A percentile compares a stretch with the other conserved stretches of the same genome.
phyloP scores from a whole-genome alignment of 2,329 filamentous ascomycete genomes.

The Mollisiaceae sp. region DNA sequence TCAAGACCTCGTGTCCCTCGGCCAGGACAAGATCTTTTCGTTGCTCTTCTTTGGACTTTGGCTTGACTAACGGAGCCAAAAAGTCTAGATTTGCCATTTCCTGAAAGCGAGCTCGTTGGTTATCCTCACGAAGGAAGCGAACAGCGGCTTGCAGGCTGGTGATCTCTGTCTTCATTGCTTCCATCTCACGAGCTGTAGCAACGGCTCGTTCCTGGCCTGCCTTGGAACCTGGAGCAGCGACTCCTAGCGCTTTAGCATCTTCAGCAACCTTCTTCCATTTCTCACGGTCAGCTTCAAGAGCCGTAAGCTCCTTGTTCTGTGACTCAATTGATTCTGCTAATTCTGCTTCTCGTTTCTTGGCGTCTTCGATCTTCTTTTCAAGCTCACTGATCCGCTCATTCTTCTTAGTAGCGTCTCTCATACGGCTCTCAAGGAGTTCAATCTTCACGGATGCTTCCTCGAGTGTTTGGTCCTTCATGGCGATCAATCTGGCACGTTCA shows the following conservation, averaged over 20 bases:
- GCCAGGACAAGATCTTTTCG: slow-evolving; percentile 57
- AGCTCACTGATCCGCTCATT: slow-evolving; percentile 70
- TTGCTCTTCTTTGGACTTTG: slow-evolving; percentile 51
- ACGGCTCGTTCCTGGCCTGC: slow-evolving; percentile 70
- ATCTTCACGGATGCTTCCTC: slow-evolving; percentile 92
- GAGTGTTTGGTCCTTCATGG: slow-evolving; percentile 78
- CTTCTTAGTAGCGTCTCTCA: slow-evolving; percentile 83
- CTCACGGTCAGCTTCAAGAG: slow-evolving; percentile 68
- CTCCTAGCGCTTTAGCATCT: slow-evolving; percentile 61
- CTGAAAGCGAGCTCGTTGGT: slow-evolving; percentile 61
- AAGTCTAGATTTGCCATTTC: slow-evolving; percentile 64
- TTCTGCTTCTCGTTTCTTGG: slow-evolving; percentile 55
- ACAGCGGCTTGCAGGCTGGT: slow-evolving; percentile 67
- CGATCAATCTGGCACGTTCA: slow-evolving; percentile 74
- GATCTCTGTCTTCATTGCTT: slow-evolving; percentile 72
- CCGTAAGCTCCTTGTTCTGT: slow-evolving; percentile 69
- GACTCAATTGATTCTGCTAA: slow-evolving; percentile 69
- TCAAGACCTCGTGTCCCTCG: slow-evolving; percentile 68
- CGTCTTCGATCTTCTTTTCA: slow-evolving; percentile 61
- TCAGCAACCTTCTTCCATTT: slow-evolving; percentile 75
- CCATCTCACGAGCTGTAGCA: slow-evolving; percentile 74
- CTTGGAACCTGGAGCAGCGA: slow-evolving; percentile 54
- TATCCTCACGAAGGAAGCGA: slow-evolving; percentile 71
- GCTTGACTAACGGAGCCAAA: slow-evolving; percentile 64
- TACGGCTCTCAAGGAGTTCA: slow-evolving; percentile 86